Base-by-base conservation (phyloP, 1,139 yeast genomes). In the Protomyces inouyei region DNA sequence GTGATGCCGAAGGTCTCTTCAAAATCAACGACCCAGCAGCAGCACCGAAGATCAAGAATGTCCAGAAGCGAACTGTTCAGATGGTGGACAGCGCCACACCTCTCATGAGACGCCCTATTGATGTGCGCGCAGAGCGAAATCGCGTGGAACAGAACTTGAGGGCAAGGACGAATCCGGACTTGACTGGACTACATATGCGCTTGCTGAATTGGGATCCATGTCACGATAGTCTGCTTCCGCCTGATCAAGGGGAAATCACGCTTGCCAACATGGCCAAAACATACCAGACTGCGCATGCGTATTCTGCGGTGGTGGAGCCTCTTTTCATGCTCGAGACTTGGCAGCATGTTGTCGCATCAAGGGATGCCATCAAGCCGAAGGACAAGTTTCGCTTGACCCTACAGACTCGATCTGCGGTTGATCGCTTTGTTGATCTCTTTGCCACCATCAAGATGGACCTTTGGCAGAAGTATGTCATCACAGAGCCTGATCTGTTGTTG, bases 281-380 rank as follows among this genome's bases (percentile, higher is more conserved):
- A 1, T 93, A 88, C 72, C 68, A 71, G 0, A 78, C 83, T 65
- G 85, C 85, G 1, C 78, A 77, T 16, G 90, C 87, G 4, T 95
- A 95, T 72, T 82, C 81, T 59, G 77, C 79, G 45, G 79, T 83
- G 0, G 87, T 89, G 72, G 90, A 86, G 70, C 98, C 98, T 0
- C 78, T 95, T 56, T 77, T 95, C 56, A 78, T 92, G 76, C 77
- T 92, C 55, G 98, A 95, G 77, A 88, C 96, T 69, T 95, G 98
- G 98, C 96, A 92, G 72, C 88, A 91, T 0, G 83, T 95, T 43
- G 86, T 85, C 68, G 81, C 89, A 2, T 84, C 93, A 0, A 85
- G 87, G 69, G 83, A 83, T 63, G 83, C 89, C 25, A 65, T 64
- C 12, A 83, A 82, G 36, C 85, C 84, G 67, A 75, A 72, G 6